These are phyloP conservation scores for Citrus glauca DNA, from an alignment of 345 rosid species.

Conservation along the genomic window DNA sequence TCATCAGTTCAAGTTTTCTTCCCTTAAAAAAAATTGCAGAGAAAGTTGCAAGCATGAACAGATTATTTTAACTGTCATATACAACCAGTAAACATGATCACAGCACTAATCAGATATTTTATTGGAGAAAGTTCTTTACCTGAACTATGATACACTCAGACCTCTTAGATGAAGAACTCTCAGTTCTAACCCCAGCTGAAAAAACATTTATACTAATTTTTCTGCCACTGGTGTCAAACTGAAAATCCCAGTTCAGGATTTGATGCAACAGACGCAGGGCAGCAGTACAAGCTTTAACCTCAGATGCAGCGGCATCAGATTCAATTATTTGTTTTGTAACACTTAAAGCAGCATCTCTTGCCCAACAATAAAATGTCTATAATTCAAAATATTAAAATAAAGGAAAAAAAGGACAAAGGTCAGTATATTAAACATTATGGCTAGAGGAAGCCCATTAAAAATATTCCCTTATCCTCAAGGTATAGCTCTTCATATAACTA, in stretches of 20 bases:
- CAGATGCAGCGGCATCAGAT: slow-evolving; percentile 59
- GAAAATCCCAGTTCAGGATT: slow-evolving; percentile 92
- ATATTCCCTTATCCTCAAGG: not conserved
- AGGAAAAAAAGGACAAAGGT: not conserved
- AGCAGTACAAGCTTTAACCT: slow-evolving; percentile 89
- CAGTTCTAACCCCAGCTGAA: slow-evolving; percentile 54
- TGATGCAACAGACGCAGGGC: slow-evolving; percentile 86
- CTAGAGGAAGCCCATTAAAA: slow-evolving; percentile 11
- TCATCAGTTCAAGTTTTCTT: not conserved
- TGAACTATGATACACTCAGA: slow-evolving; percentile 73
- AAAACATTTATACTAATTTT: slow-evolving; percentile 48
- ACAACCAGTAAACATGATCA: not conserved
- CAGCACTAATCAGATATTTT: slow-evolving; percentile 6
- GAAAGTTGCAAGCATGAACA: not conserved
- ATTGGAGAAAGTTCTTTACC: slow-evolving; percentile 40
- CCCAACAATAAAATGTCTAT: slow-evolving; percentile 88
- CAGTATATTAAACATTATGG: not conserved
- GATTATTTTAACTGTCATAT: not conserved
- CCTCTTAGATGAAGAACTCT: slow-evolving; percentile 47
- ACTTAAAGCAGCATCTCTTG: slow-evolving; percentile 77
- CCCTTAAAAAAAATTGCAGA: not conserved
- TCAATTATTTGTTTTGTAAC: slow-evolving; percentile 65
- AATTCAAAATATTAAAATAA: slow-evolving; percentile 14
- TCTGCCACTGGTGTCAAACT: slow-evolving; percentile 36
- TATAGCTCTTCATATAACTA: slow-evolving; percentile 1